Base-by-base conservation (phyloP, 331 rosid species). In the Malus hybrid region DNA sequence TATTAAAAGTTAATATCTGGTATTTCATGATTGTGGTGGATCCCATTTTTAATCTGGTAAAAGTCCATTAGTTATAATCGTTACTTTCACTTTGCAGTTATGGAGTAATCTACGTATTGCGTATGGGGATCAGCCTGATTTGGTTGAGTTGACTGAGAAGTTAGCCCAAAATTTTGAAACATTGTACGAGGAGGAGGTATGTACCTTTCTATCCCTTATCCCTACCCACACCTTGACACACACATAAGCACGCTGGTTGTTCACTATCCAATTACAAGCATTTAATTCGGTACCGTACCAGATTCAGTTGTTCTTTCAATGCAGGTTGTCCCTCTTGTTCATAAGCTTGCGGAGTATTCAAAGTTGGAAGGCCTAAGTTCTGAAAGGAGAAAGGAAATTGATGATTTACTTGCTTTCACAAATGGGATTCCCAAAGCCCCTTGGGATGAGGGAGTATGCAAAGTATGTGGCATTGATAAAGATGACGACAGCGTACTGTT, bases 391-490 rank as follows among this genome's bases (percentile, higher is more conserved):
- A 91, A 84, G 79, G 96, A 92, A 79, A 84, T 95, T 46, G 84
- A 83, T 36, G 80, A 72, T 72, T 81, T 95, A 46, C 81, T 89
- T 78, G 90, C 81, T 62, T 86, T 87, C 50, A 84, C 78, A 16
- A 89, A 71, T 80, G 97, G 84, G 78, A 85, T 92, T 86, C 99
- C 97, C 4, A 95, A 92, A 77, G 97, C 99, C 77, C 99, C 99
- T 67, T 95, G 99, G 99, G 99, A 95, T 75, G 99, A 95, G 83
- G 99, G 97, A 74, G 99, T 95, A 65, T 95, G 99, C 84, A 95
- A 92, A 95, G 97, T 95, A 74, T 95, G 99, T 81, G 99, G 99
- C 80, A 80, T 95, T 76, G 99, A 95, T 77, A 95, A 88, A 91
- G 97, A 95, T 76, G 99, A 95, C 83, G 99, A 95, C 84, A 95